A percentile compares a stretch with the other conserved stretches of the same genome.
phyloP scores from a whole-genome alignment of 768 basidiomycete genomes.

The Cantharellus anzutake region DNA sequence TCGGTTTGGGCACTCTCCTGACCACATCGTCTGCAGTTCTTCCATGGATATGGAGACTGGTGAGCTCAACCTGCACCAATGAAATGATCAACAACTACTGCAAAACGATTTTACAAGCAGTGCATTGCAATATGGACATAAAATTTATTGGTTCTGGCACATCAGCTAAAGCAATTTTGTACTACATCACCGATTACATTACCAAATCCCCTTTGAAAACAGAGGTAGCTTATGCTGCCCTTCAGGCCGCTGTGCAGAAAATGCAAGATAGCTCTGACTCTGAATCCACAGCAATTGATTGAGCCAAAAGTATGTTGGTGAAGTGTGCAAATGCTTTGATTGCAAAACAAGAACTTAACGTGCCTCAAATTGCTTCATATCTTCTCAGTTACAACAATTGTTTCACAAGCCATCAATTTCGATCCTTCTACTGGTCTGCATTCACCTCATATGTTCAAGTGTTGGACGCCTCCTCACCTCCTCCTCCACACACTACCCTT shows the following conservation, averaged over 20 bases:
- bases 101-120: conserved; percentile 18
- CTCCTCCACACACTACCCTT: too few relatives aligned
- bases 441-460: conserved; percentile 18
- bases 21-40: conserved; percentile 4
- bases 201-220: conserved; percentile 25
- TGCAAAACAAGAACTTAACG: conserved; percentile 23
- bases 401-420: conserved; percentile 21
- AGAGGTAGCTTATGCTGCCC: conserved; percentile 22
- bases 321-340: conserved; percentile 23
- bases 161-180: conserved; percentile 24
- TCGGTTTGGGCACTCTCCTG: conserved; percentile 16
- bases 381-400: conserved; percentile 20
- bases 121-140: conserved; percentile 30
- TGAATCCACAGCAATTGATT: conserved; percentile 8
- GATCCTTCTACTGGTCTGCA: conserved; percentile 19
- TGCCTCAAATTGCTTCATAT: conserved; percentile 21
- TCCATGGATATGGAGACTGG: conserved; percentile 12
- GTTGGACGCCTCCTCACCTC: too few relatives aligned
- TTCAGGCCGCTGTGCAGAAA: conserved; percentile 20
- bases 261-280: conserved; percentile 12
- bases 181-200: conserved; percentile 33
- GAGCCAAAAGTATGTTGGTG: conserved; percentile 19
- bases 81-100: conserved; percentile 28
- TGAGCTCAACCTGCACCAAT: conserved; percentile 17
- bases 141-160: conserved; percentile 26